Evolutionary conservation across 2,329 filamentous ascomycete genomes (phyloP), one percentile per base, ranked within the genome.

Genomic region (Colletotrichum siamense): DNA sequence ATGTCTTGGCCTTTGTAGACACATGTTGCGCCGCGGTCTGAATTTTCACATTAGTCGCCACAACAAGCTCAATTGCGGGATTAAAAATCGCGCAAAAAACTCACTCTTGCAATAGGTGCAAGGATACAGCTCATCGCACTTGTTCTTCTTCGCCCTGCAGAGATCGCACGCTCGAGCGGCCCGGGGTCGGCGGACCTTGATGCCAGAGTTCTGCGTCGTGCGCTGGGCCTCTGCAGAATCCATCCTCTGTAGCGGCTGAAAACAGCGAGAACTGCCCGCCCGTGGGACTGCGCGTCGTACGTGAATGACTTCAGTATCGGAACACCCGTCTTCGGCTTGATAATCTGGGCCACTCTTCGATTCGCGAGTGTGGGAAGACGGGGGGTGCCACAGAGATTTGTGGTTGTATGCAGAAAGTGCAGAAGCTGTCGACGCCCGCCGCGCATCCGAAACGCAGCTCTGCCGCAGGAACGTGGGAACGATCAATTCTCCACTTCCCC

Each of bases 91-190:
- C 26, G 26, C 34, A 22, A 9, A 34, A 64, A 64, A 71, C 84
- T 76, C 79, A 87, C 86, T 86, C 78, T 83, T 84, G 79, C 86
- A 88, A 72, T 87, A 85, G 12, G 82, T 82, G 78, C 87, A 88
- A 30, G 79, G 79, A 63, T 79, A 79, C 49, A 79, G 61, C 44
- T 77, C 75, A 32, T 75, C 72, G 72, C 72, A 75, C 52, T 75
- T 75, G 72, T 75, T 75, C 68, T 75, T 75, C 34, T 75, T 75
- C 13, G 68, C 68, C 34, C 72, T 44, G 61, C 72, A 75, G 34
- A 75, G 72, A 39, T 75, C 72, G 68, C 72, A 75, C 15, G 72
- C 72, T 44, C 75, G 39, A 32, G 75, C 75, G 22, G 75, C 75
- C 55, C 75, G 68, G 24, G 75, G 75, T 8, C 75, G 72, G 3